Evolutionary conservation across 352 stramenopile genomes (phyloP).

Genomic region (Halophytophthora batemanensis): DNA sequence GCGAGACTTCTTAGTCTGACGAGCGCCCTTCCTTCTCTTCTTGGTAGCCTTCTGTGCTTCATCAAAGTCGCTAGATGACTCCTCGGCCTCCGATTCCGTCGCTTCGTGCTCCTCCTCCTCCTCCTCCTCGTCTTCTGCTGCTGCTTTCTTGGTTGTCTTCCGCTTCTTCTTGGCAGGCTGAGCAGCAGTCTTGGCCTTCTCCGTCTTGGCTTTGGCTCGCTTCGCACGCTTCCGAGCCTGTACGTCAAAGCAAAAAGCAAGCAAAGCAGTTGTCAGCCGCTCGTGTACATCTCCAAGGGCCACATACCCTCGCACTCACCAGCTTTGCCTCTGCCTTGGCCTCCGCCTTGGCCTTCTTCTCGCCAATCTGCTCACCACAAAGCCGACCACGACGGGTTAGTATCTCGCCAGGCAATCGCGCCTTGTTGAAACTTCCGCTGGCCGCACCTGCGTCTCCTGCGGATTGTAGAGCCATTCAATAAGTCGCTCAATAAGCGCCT

Average conservation of each 20-base stretch:
- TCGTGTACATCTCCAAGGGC: background rate
- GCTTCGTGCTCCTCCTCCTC: constrained; percentile 40
- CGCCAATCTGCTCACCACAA: constrained; percentile 17
- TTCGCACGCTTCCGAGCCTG: constrained; percentile 14
- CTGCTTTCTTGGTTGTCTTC: constrained; percentile 31
- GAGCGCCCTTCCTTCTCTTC: constrained; percentile 35
- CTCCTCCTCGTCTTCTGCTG: constrained; percentile 30
- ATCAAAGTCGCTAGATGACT: constrained; percentile 76
- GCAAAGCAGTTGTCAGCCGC: background rate
- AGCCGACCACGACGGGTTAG: constrained; percentile 2
- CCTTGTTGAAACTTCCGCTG: background rate
- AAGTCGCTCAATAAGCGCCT: constrained; percentile 58
- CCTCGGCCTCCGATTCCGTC: constrained; percentile 50
- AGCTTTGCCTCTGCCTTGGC: constrained; percentile 30
- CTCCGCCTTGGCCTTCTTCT: constrained; percentile 30
- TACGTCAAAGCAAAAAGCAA: background rate
- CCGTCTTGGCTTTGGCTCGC: constrained; percentile 40
- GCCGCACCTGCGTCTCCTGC: constrained; percentile 43
- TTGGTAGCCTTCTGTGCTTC: constrained; percentile 31
- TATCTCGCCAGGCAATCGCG: background rate
- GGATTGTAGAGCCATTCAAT: constrained; percentile 77
- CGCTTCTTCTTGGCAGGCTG: constrained; percentile 41
- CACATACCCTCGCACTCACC: constrained; percentile 7
- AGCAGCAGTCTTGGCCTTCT: constrained; percentile 23
- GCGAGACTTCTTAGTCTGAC: constrained; percentile 22